phyloP scores from a whole-genome alignment of 371 early-diverging fungal genomes.

The Mortierella polycephala region DNA sequence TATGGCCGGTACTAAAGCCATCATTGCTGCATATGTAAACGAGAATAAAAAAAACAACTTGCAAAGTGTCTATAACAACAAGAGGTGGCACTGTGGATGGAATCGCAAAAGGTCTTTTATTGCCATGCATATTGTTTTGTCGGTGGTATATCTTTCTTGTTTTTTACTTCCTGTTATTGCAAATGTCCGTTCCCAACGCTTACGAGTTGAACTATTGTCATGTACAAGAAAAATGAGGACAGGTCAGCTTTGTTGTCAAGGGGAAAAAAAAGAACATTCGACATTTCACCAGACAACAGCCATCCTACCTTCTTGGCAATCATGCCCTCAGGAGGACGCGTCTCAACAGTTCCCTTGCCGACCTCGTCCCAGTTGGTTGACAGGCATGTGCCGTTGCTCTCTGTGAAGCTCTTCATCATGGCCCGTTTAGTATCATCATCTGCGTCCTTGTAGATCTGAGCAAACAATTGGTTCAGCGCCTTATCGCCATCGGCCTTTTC shows the following conservation, averaged over 20 bases:
- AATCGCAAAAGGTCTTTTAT: no score
- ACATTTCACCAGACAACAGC: neutral
- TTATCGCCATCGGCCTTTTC: slow-evolving; percentile 89
- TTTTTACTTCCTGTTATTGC: no score
- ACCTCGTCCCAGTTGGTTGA: slow-evolving; percentile 97
- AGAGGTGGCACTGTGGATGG: no score
- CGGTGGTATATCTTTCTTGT: no score
- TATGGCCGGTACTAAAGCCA: no score
- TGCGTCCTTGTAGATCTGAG: slow-evolving; percentile 91
- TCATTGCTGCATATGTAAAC: no score
- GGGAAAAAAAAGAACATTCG: neutral
- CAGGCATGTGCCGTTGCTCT: slow-evolving; percentile 94
- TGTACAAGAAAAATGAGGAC: no score
- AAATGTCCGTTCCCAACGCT: neutral
- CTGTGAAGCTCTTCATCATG: slow-evolving; percentile 97
- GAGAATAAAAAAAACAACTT: no score
- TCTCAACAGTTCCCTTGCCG: slow-evolving; percentile 80
- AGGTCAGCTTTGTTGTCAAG: no score
- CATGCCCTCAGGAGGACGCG: slow-evolving; percentile 93
- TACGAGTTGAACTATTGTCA: slow-evolving; percentile 1
- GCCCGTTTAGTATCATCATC: slow-evolving; percentile 91
- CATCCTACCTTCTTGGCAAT: slow-evolving; percentile 74
- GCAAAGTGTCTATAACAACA: no score
- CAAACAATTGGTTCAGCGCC: slow-evolving; percentile 90
- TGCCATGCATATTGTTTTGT: no score